These are phyloP conservation scores for Graphilbum fragrans DNA, from an alignment of 2,329 filamentous ascomycete species.

Conservation along the genomic window DNA sequence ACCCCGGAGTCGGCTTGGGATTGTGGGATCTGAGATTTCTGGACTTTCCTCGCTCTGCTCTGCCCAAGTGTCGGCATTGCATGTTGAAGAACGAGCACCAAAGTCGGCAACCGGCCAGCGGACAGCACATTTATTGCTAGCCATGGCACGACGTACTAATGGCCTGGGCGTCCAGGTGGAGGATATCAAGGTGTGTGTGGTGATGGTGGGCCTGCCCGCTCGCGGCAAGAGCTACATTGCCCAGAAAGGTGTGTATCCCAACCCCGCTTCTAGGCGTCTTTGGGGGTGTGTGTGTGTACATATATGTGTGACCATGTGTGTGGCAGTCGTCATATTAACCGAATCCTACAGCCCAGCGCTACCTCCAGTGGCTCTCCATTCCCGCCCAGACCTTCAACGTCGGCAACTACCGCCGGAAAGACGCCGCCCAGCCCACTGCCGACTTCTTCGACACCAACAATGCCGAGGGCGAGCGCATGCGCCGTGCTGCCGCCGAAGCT, in stretches of 20 bases:
- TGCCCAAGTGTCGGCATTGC: no score
- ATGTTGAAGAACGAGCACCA: no score
- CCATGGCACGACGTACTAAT: constrained; percentile 41
- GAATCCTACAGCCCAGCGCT: constrained; percentile 65
- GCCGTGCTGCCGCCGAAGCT: constrained; percentile 78
- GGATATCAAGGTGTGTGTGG: constrained; percentile 92
- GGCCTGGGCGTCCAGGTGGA: constrained; percentile 76
- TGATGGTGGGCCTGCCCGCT: constrained; percentile 96
- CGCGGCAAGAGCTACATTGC: constrained; percentile 96
- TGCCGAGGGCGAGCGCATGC: constrained; percentile 76
- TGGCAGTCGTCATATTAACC: neutral
- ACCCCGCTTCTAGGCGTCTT: neutral
- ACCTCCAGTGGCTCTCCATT: constrained; percentile 93
- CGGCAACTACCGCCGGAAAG: constrained; percentile 82
- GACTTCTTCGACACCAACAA: constrained; percentile 94
- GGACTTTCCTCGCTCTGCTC: neutral
- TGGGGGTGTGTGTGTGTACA: neutral
- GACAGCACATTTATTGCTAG: constrained; percentile 3
- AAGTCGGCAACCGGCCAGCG: neutral
- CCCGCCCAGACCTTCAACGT: constrained; percentile 94
- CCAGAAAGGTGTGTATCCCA: constrained; percentile 65
- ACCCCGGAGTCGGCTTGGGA: no score
- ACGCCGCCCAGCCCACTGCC: constrained; percentile 80
- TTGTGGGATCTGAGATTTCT: no score
- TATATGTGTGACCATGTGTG: no score